Conservation (phyloP, 352 stramenopile genomes). For the Pythium sp. region DNA sequence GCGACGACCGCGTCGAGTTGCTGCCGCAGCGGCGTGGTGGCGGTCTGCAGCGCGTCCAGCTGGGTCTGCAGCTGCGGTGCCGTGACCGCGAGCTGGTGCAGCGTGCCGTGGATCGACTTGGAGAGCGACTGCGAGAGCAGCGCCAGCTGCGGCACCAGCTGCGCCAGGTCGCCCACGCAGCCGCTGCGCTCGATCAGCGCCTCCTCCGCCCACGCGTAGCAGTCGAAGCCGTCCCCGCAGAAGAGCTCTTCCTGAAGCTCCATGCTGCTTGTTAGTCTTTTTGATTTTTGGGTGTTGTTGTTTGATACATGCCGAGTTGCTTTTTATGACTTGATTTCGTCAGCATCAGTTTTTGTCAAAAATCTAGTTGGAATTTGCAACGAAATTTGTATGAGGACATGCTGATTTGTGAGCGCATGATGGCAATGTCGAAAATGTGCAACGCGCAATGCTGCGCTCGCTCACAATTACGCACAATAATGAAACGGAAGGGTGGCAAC, state of each 20-base stretch:
- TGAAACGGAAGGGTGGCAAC: not conserved
- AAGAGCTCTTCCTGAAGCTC: constrained; percentile 50
- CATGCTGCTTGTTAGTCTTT: not conserved
- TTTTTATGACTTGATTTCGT: not conserved
- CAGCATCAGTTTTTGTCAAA: not conserved
- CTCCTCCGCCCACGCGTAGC: constrained; percentile 71
- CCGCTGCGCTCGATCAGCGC: constrained; percentile 38
- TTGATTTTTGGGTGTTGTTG: not conserved
- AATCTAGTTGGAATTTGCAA: not conserved
- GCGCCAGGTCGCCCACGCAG: constrained; percentile 27
- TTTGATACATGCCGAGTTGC: not conserved
- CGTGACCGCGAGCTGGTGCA: constrained; percentile 58
- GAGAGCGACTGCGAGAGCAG: constrained; percentile 62
- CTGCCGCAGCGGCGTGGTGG: constrained; percentile 34
- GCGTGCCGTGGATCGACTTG: constrained; percentile 45
- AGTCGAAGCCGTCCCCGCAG: constrained; percentile 49
- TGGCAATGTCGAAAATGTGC: no score
- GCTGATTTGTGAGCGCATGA: not conserved
- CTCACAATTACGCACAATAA: not conserved
- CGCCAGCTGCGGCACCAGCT: constrained; percentile 55
- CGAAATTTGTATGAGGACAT: not conserved
- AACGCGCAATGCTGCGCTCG: no score
- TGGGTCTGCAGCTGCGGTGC: constrained; percentile 51
- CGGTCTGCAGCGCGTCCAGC: constrained; percentile 44
- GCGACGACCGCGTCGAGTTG: constrained; percentile 44